A percentile compares a stretch with the other conserved stretches of the same genome.
phyloP scores from a whole-genome alignment of 331 rosid species.

The Pyracantha coccinea region DNA sequence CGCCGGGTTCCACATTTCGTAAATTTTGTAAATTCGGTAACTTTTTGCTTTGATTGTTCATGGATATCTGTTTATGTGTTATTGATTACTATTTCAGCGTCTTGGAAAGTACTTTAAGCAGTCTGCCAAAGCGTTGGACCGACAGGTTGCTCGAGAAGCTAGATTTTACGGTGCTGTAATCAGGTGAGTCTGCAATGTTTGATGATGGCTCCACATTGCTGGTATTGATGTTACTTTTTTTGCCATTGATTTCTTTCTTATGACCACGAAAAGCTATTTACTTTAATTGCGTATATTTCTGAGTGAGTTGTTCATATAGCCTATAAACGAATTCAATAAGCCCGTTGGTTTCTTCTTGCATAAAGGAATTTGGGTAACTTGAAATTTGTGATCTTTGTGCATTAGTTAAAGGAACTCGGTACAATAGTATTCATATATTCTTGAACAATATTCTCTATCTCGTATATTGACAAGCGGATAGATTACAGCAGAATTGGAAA shows the following conservation, averaged over 20 bases:
- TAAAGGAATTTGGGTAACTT: not conserved
- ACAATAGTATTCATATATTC: not conserved
- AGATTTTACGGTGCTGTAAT: slow-evolving; percentile 92
- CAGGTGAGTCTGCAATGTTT: slow-evolving; percentile 38
- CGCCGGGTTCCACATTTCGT: no score
- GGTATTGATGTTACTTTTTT: not conserved
- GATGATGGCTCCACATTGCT: no score
- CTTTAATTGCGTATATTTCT: not conserved
- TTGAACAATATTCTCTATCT: not conserved
- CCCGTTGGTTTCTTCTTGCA: not conserved
- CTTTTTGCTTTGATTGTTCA: not conserved
- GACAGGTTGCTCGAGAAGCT: slow-evolving; percentile 86
- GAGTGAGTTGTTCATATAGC: not conserved
- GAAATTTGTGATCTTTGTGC: not conserved
- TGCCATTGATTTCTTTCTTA: not conserved
- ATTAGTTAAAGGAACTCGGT: not conserved
- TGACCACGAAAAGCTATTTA: not conserved
- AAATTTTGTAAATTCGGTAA: not conserved
- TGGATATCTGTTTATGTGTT: not conserved
- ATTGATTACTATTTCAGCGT: slow-evolving; percentile 34
- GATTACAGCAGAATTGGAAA: slow-evolving; percentile 98
- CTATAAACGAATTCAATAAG: not conserved
- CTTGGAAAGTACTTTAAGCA: slow-evolving; percentile 93
- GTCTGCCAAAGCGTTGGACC: slow-evolving; percentile 85
- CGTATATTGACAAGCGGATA: slow-evolving; percentile 36